Base-by-base conservation (phyloP, 176 grass and related monocot species). In the Triticum dicoccoides region DNA sequence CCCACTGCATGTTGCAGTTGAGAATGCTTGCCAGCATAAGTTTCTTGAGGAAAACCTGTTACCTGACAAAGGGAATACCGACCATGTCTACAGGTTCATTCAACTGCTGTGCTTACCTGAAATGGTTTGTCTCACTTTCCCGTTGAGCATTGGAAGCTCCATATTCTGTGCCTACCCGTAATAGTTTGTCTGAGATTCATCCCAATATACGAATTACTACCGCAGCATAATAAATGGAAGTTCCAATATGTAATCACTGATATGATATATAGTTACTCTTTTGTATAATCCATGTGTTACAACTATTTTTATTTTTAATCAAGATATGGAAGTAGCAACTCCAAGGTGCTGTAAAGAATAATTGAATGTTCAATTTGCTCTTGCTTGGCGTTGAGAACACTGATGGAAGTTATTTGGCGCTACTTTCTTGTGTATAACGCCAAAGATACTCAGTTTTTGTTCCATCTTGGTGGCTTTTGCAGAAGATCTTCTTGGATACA, bases 1-100 rank as follows among this genome's bases (percentile, higher is more conserved):
- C 35, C 85, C 77, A 11, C 85, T 80, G 3, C 85, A 86, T 86
- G 77, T 80, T 63, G 85, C 85, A 17, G 38, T 80, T 73, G 66
- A 80, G 52, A 80, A 80, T 35, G 45, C 85, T 80, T 86, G 85
- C 54, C 18, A 45, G 25, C 85, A 86, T 49, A 86, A 72, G 77
- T 86, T 80, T 86, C 25, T 86, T 8, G 77, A 86, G 52, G 85
- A 80, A 0, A 72, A 80, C 62, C 34, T 70, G 44, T 86, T 86
- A 52, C 68, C 30, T 47, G n/a, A 38, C 12, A 9, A 73, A 59
- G 68, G 64, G 77, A 63, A 63, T 73, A 5, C 4, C 7, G 70
- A 80, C 8, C 73, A 73, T 73, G 2, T 65, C 77, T 81, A 34
- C 77, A 87, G 24, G 56, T 68, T 87, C 39, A 73, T 87, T 61